A percentile compares a stretch with the other conserved stretches of the same genome.
Evolutionary conservation across 305 asterid genomes (phyloP).

Genomic region (Fraxinus greggii): DNA sequence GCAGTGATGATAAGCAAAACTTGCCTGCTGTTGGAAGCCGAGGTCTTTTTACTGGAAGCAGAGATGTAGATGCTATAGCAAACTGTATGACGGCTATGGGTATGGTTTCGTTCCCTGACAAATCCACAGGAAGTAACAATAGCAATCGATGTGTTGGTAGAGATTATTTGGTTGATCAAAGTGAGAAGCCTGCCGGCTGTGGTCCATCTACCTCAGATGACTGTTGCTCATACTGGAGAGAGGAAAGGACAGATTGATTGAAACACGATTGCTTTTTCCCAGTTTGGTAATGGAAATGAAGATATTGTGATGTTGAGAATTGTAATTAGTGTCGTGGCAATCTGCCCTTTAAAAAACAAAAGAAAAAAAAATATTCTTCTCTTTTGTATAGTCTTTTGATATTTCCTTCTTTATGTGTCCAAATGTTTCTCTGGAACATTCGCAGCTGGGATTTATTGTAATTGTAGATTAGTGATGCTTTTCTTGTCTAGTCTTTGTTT

Average conservation of each 20-base stretch:
- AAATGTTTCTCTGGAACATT: not conserved
- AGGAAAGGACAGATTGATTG: slow-evolving; percentile 33
- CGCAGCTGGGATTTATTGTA: not conserved
- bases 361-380: not conserved
- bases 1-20: slow-evolving; percentile 35
- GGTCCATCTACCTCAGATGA: slow-evolving; percentile 30
- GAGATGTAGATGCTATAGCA: slow-evolving; percentile 41
- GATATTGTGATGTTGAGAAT: slow-evolving; percentile 26
- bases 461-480: not conserved
- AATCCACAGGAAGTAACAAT: slow-evolving; percentile 20
- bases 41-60: slow-evolving; percentile 58
- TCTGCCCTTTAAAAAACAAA: not conserved
- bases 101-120: slow-evolving; percentile 44
- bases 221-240: slow-evolving; percentile 8
- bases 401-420: not conserved
- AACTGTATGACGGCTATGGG: slow-evolving; percentile 46
- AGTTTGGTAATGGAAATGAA: slow-evolving; percentile 38
- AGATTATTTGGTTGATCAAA: slow-evolving; percentile 32
- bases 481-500: not conserved
- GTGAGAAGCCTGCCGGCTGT: slow-evolving; percentile 46
- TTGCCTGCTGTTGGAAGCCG: slow-evolving; percentile 57
- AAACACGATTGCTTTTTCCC: not conserved
- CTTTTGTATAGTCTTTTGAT: not conserved
- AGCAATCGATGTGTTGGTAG: slow-evolving; percentile 12
- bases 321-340: not conserved